Evolutionary conservation across 306 rosid genomes (phyloP), one percentile per base, ranked within the genome.

Genomic region (Casuarina cunninghamiana): DNA sequence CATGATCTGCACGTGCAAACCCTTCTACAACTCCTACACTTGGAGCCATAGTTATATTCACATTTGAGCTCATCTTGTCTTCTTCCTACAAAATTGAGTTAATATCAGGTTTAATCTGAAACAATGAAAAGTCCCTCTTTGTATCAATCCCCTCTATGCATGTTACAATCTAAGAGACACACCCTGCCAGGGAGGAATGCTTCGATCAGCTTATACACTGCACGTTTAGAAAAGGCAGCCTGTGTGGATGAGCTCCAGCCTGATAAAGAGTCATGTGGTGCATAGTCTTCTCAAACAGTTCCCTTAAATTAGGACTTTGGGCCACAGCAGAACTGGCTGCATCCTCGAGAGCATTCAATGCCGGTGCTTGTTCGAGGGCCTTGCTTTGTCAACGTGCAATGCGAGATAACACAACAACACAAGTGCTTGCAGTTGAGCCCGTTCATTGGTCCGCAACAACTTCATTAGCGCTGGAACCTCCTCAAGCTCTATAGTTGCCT

Each of bases 231-330:
- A 73, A 83, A 62, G 88, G 78, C 55, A 79, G 93, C 75, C 89
- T 79, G 87, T 84, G 95, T 73, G 90, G 91, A 71, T 88, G 96
- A 83, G 85, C 89, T 83, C 97, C 95, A 0, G 94, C 74, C 83
- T 94, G 98, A 82, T 87, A 92, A 79, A 94, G 95, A 68, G 90
- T 87, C 73, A 92, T 97, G 70, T 89, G 88, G 80, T 90, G 90
- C 44, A 92, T 79, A 71, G 98, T 93, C 48, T 82, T 82, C 9
- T 81, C 75, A 12, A 77, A 76, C 77, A 92, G 79, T 6, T 89
- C 97, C 77, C 73, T 89, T 86, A 89, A 69, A 41, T 82, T 91
- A 5, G 96, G 91, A 81, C 81, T 65, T 43, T 88, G 97, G 74
- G 92, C 79, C 72, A 85, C 45, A 57, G 85, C 89, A 67, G 86